Evolutionary conservation across 805 yeast species (phyloP), one percentile per base, ranked within the genome.

Genomic region (Suhomyces sp.): DNA sequence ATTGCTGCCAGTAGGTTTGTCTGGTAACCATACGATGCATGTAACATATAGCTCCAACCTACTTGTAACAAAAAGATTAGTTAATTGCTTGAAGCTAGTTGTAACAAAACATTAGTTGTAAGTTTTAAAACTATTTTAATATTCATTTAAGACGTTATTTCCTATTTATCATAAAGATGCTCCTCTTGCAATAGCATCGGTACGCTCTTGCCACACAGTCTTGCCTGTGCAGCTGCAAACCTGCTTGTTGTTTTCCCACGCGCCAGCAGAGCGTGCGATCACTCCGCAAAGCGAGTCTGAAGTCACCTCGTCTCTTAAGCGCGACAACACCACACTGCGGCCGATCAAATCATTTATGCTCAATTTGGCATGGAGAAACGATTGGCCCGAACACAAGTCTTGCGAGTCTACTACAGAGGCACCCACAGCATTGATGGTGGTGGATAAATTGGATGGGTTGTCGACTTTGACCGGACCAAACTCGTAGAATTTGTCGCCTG

Each of bases 141-240:
- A 24, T 24, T 24, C n/a, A n/a, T 24, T 9, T 27, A n/a, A n/a
- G 17, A n/a, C 9, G 2, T n/a, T 40, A 8, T 20, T 20, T 4
- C 1, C 25, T 33, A 9, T 24, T 3, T 24, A 2, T 6, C 17
- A 50, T 15, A 50, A 43, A 22, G 64, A 70, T 19, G 82, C 67
- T 6, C 94, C 94, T 57, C 80, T 80, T 4, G 66, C 57, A 31
- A 82, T 66, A 1, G 96, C 96, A 62, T 90, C 97, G 47, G 75
- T 68, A 51, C 97, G 78, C 68, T 93, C 99, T 66, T 94, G 91
- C 98, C 99, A 93, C 22, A 93, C 83, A 0, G 97, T 89, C 76
- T 91, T 90, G 15, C 99, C 99, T 13, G 93, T 85, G 68, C 98
- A 94, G 31, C 93, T 85, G 69, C 99, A 93, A 2, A 93, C 96